Evolutionary conservation across 208 protist species (phyloP), one percentile per base, ranked within the genome.

Genomic region (Trypanosoma boissoni): DNA sequence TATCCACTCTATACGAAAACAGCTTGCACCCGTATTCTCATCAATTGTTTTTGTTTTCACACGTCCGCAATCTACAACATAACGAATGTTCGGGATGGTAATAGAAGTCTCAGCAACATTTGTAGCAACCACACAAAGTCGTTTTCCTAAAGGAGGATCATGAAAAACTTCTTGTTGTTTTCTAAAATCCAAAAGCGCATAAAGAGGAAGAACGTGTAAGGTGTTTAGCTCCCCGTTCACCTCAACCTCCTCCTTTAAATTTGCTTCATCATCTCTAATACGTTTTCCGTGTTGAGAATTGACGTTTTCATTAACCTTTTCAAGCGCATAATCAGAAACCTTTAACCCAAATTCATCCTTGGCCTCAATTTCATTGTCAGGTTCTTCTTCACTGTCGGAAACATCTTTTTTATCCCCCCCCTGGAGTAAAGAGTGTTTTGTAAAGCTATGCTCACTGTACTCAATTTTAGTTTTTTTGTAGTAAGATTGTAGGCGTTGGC

Each of bases 101-200:
- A 99, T 80, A 48, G 98, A 99, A 3, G 99, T 99, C 77, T 99
- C 99, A n/a, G 99, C 99, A 1, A 99, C 92, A 80, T 99, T 99
- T 29, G 99, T 99, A 21, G 99, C 93, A 9, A 99, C 86, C 29
- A 99, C 97, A 57, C 98, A 94, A 31, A 99, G 81, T 24, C 98
- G 88, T 27, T 72, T 87, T 10, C 91, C 92, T 7, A 57, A 49
- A 10, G 96, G 96, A 31, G 95, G 82, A 0, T 65, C 58, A 63
- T 96, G 64, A 66, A 98, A 98, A 29, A 98, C 95, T 52, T 90
- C 71, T 72, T 98, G 91, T 73, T 99, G 98, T 65, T 89, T 75
- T 27, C 73, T n/a, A 43, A 88, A 85, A 52, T 97, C 78, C 16
- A 99, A 80, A 48, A 98, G 71, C 3, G 98, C 90, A 76, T 99